Conservation (phyloP, 2,329 filamentous ascomycete species). For the Torrubiella hemipterigena region DNA sequence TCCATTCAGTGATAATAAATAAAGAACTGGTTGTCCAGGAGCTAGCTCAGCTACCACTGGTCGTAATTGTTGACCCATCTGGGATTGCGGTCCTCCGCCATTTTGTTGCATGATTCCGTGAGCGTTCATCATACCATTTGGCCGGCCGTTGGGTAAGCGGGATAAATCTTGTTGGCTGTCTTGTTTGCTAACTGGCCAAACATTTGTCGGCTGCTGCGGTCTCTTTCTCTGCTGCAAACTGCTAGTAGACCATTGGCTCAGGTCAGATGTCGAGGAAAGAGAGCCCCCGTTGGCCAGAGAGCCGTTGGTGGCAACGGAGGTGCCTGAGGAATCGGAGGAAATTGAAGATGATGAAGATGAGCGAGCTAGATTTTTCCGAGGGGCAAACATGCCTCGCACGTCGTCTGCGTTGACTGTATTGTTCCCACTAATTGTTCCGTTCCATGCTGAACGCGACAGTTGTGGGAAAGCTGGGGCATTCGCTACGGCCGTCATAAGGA, state of each 20-base stretch:
- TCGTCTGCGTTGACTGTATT: conserved; percentile 74
- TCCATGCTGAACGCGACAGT: conserved; percentile 55
- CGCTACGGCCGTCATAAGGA: conserved; percentile 57
- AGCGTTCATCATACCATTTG: conserved; percentile 27
- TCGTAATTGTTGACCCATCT: conserved; percentile 42
- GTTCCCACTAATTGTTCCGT: conserved; percentile 43
- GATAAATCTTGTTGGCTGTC: conserved; percentile 36
- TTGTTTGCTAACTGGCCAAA: conserved; percentile 36
- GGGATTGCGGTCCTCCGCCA: conserved; percentile 16
- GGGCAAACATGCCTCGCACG: conserved; percentile 76
- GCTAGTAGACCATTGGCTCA: conserved; percentile 37
- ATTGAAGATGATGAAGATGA: conserved; percentile 87
- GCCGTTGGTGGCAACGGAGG: conserved; percentile 51
- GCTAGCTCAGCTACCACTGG: conserved; percentile 48
- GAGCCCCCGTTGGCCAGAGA: conserved; percentile 50
- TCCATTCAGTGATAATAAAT: conserved; percentile 81
- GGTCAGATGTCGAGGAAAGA: conserved; percentile 31
- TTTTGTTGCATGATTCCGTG: conserved; percentile 19
- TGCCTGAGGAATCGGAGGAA: conserved; percentile 50
- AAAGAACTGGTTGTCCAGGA: conserved; percentile 64
- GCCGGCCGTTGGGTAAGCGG: conserved; percentile 28
- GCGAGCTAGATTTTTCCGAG: conserved; percentile 75
- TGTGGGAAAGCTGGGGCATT: conserved; percentile 52
- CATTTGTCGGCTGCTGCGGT: conserved; percentile 34
- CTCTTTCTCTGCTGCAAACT: conserved; percentile 37